phyloP scores from a whole-genome alignment of 805 yeast species.

The Wickerhamiella cacticola region DNA sequence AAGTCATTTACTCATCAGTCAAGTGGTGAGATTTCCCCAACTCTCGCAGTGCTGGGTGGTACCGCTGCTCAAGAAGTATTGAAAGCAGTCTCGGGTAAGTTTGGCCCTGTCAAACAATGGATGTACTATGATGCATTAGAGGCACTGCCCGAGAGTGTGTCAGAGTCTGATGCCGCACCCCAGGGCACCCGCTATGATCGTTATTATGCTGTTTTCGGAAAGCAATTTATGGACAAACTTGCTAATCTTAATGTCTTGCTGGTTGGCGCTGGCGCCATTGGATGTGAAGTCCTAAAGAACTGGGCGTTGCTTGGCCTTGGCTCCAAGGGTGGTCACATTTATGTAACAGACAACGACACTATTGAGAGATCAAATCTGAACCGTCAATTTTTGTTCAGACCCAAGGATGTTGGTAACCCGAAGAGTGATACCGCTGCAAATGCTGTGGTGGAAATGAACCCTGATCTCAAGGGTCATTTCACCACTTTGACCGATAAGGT shows the following conservation, averaged over 20 bases:
- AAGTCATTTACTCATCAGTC: conserved; percentile 72
- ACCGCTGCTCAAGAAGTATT: conserved; percentile 91
- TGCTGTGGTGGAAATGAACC: conserved; percentile 79
- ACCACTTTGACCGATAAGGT: conserved; percentile 73
- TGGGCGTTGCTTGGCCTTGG: conserved; percentile 98
- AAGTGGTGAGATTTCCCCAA: conserved; percentile 81
- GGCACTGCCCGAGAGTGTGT: conserved; percentile 48
- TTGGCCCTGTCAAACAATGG: conserved; percentile 85
- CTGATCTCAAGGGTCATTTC: conserved; percentile 67
- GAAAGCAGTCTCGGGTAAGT: conserved; percentile 91
- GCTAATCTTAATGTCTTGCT: conserved; percentile 73
- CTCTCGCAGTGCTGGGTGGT: conserved; percentile 86
- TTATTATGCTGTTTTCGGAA: conserved; percentile 92
- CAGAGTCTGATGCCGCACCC: conserved; percentile 62
- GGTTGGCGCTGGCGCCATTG: conserved; percentile 98
- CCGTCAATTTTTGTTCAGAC: conserved; percentile 90
- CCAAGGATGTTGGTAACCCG: conserved; percentile 83
- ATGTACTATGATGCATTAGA: conserved; percentile 90
- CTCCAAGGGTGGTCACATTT: conserved; percentile 69
- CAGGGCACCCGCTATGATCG: conserved; percentile 75
- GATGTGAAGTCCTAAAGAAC: conserved; percentile 95
- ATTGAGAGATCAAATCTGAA: conserved; percentile 93
- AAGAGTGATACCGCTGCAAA: conserved; percentile 83
- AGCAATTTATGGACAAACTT: conserved; percentile 56
- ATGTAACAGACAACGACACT: conserved; percentile 84